phyloP scores from a whole-genome alignment of 2,329 filamentous ascomycete genomes.

The Colletotrichum sidae region DNA sequence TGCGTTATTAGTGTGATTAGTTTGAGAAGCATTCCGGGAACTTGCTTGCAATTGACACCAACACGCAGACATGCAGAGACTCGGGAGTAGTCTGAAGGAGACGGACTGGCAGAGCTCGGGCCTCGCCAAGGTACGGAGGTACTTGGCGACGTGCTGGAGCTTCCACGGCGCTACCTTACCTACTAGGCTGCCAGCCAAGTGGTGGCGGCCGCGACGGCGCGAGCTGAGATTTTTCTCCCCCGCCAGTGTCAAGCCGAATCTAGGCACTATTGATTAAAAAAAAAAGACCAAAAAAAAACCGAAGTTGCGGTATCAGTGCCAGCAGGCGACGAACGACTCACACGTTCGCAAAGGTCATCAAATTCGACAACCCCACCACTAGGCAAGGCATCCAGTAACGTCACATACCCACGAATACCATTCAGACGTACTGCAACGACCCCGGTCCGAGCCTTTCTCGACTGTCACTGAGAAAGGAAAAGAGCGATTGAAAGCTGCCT shows the following conservation, averaged over 20 bases:
- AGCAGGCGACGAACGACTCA: slow-evolving; percentile 24
- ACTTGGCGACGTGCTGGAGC: slow-evolving; percentile 12
- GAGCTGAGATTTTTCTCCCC: slow-evolving; percentile 14
- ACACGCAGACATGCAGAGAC: no score
- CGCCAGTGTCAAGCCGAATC: no score
- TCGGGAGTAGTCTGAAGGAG: no score
- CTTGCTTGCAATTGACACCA: neutral
- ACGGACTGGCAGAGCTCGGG: slow-evolving; percentile 12
- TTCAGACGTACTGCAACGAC: no score
- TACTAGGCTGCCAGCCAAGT: slow-evolving; percentile 7
- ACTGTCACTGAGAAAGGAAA: neutral
- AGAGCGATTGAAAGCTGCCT: slow-evolving; percentile 6
- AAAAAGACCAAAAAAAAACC: slow-evolving; percentile 7
- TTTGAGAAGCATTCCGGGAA: slow-evolving; percentile 7
- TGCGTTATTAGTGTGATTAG: no score
- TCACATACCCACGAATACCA: no score
- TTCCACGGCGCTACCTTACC: neutral
- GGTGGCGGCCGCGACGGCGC: slow-evolving; percentile 10
- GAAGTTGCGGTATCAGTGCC: slow-evolving; percentile 11
- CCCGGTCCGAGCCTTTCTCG: neutral
- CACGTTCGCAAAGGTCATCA: slow-evolving; percentile 5
- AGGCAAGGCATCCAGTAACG: no score
- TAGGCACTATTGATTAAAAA: neutral
- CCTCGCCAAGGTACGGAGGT: slow-evolving; percentile 30
- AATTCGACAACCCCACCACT: slow-evolving; percentile 12